Evolutionary conservation across 116 monocot genomes (phyloP).

Genomic region (Posidonia oceanica): DNA sequence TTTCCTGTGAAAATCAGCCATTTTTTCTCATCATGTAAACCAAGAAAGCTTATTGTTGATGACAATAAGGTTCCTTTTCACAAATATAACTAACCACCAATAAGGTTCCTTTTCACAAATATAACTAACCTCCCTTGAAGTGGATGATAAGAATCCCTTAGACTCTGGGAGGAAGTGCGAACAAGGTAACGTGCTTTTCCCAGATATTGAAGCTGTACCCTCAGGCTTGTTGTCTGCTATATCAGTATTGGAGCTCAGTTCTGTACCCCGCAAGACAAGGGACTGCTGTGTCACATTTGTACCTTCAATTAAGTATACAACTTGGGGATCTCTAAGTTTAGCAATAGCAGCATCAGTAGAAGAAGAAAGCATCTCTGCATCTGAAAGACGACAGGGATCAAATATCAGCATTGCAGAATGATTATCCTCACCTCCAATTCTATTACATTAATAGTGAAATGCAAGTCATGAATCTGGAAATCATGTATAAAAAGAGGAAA

Average conservation of each 20-base stretch:
- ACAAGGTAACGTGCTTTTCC: constrained; percentile 30
- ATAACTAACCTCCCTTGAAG: constrained; percentile 38
- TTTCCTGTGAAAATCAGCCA: no score
- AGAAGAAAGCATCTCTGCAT: constrained; percentile 33
- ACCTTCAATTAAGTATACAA: constrained; percentile 58
- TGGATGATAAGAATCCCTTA: constrained; percentile 16
- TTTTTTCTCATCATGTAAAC: background rate
- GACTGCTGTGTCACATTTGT: constrained; percentile 21
- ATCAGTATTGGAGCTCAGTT: constrained; percentile 20
- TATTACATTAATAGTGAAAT: background rate
- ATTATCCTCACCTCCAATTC: no score
- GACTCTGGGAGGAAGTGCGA: constrained; percentile 41
- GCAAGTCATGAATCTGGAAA: no score
- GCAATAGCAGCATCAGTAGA: constrained; percentile 23
- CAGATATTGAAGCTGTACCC: constrained; percentile 5
- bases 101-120: background rate
- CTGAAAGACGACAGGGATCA: constrained; percentile 25
- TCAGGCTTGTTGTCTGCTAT: constrained; percentile 5
- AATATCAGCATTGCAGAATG: background rate
- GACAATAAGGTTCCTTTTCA: background rate
- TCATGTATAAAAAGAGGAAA: no score
- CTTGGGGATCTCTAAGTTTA: constrained; percentile 58
- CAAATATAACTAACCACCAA: constrained; percentile 28
- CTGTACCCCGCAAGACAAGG: constrained; percentile 52
- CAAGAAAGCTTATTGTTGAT: background rate